A percentile compares a stretch with the other conserved stretches of the same genome.
Evolutionary conservation across 2,329 filamentous ascomycete species (phyloP).

Genomic region (Verticillium nonalfalfae): DNA sequence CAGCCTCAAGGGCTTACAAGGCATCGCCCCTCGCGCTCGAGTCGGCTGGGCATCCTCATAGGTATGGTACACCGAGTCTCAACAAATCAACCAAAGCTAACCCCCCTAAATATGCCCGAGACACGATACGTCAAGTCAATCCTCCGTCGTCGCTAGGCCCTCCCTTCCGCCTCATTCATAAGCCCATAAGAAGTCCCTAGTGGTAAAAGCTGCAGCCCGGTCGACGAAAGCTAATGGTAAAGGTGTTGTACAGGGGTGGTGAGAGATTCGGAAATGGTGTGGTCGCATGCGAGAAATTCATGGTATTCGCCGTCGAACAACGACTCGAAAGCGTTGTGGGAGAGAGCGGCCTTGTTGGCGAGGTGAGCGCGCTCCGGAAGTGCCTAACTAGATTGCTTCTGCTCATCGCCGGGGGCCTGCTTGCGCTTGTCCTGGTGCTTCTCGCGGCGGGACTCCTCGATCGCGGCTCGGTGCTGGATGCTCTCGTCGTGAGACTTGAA

Average conservation of each 20-base stretch:
- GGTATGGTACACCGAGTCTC: neutral
- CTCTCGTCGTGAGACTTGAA: conserved; percentile 97
- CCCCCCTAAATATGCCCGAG: neutral
- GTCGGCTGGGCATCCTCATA: neutral
- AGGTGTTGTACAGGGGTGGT: neutral
- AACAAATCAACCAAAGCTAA: neutral
- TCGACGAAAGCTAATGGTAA: neutral
- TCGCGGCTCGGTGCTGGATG: conserved; percentile 83
- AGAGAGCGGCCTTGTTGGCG: neutral
- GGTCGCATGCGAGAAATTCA: neutral
- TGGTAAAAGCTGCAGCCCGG: neutral
- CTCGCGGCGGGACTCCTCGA: conserved; percentile 87
- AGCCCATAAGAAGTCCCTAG: neutral
- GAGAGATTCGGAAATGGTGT: neutral
- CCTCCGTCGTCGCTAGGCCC: neutral
- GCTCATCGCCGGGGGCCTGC: conserved; percentile 23
- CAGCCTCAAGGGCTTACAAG: neutral
- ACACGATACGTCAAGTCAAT: neutral
- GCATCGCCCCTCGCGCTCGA: neutral
- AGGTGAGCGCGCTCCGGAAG: neutral
- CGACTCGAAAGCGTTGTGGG: neutral
- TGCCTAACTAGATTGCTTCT: conserved; percentile 3
- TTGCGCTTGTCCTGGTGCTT: conserved; percentile 53
- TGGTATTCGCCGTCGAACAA: neutral
- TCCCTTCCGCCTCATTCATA: neutral